These are phyloP conservation scores for Penicillium longicatenatum DNA, from an alignment of 495 filamentous ascomycete genomes.

Conservation along the genomic window DNA sequence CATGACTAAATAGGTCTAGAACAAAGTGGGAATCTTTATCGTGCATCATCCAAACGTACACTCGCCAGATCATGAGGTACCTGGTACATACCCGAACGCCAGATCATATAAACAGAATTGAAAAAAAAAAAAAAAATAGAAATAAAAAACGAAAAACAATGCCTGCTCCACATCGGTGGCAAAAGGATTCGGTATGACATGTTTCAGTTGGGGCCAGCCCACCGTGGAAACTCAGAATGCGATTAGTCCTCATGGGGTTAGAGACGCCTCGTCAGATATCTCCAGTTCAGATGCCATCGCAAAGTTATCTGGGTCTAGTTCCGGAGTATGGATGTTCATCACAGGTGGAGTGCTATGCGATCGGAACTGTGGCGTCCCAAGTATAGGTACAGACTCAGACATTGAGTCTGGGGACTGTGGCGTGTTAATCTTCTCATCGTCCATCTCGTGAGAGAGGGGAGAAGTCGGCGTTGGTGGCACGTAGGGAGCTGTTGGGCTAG, in stretches of 20 bases:
- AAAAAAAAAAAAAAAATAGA: background rate
- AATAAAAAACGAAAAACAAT: too few relatives aligned
- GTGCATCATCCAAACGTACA: slow-evolving; percentile 9
- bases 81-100: slow-evolving; percentile 1
- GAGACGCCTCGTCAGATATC: slow-evolving; percentile 12
- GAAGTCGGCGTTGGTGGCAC: slow-evolving; percentile 52
- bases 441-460: slow-evolving; percentile 29
- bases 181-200: background rate
- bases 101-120: background rate
- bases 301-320: slow-evolving; percentile 16
- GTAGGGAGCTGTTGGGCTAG: slow-evolving; percentile 45
- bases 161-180: background rate
- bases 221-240: background rate
- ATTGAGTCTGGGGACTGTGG: slow-evolving; percentile 21
- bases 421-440: slow-evolving; percentile 15
- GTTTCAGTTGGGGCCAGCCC: slow-evolving; percentile 7
- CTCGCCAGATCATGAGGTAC: slow-evolving; percentile 5
- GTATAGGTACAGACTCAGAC: slow-evolving; percentile 22
- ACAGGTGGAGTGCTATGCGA: slow-evolving; percentile 47
- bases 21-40: slow-evolving; percentile 16
- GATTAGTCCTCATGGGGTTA: slow-evolving; percentile 9
- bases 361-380: slow-evolving; percentile 29
- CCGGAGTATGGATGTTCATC: slow-evolving; percentile 23
- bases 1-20: slow-evolving; percentile 4
- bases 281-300: slow-evolving; percentile 8